Base-by-base conservation (phyloP, 1,284 basidiomycete species). In the Puccinia polysora region DNA sequence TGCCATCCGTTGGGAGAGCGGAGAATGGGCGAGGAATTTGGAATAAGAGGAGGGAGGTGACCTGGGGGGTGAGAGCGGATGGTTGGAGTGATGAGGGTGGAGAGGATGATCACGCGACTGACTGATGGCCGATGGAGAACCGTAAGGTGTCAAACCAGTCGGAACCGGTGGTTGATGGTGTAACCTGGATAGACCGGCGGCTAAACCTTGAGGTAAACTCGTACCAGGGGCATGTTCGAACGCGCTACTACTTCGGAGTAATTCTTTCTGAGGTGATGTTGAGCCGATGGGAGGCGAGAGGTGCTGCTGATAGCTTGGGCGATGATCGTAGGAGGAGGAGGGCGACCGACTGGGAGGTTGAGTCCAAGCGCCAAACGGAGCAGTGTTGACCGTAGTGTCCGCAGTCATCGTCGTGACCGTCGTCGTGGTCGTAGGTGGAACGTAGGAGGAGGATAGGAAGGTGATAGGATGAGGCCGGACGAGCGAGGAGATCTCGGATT, bases 201-300 rank as follows among this genome's bases (percentile, higher is more conserved):
- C 90, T 28, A 92, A 83, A 43, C 90, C 90, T 74, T 91, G 89
- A 0, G 90, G 90, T n/a, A 91, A 82, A 80, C 86, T 88, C 79
- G 91, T 89, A 0, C 89, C 89, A 0, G 90, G 89, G 0, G 89
- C 89, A 75, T 91, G 90, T 12, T 85, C 81, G 77, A 89, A 88
- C 40, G 89, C 81, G 1, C n/a, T 18, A 18, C 40, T 8, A 7
- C 30, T 36, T 23, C 14, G 18, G 5, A 49, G 25, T 15, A 20
- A 18, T 47, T 56, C 47, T 6, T 69, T n/a, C n/a, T 59, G 56
- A 55, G 20, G 43, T 1, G 32, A 40, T 4, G 63, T 34, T 4
- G 53, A 43, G 14, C 49, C 50, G 12, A 65, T 53, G n/a, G 63
- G 63, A 15, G 63, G 47, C 0, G 63, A 53, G 23, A 65, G 63